Conservation (phyloP, 805 yeast species). For the Metschnikowia kofuensis region DNA sequence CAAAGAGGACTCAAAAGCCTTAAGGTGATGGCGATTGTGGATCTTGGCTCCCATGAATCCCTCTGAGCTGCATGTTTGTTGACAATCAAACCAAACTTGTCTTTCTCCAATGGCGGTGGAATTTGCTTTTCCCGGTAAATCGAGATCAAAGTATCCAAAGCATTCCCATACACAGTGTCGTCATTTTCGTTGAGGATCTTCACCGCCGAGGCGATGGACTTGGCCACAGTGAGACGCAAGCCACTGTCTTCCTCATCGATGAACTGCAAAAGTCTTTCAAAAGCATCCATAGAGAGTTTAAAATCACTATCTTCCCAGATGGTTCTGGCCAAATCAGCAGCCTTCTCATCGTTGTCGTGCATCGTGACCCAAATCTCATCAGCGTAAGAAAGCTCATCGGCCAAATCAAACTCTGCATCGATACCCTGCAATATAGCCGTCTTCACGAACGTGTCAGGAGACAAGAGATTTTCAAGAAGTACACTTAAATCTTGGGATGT, state of each 20-base stretch:
- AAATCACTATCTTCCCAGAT: constrained; percentile 83
- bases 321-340: constrained; percentile 65
- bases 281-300: constrained; percentile 41
- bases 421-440: constrained; percentile 76
- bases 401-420: constrained; percentile 76
- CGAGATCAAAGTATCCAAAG: constrained; percentile 46
- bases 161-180: constrained; percentile 23
- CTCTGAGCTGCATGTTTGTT: constrained; percentile 57
- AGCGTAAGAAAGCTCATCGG: constrained; percentile 45
- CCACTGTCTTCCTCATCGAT: constrained; percentile 60
- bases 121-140: constrained; percentile 58
- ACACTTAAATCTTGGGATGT: constrained; percentile 54
- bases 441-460: constrained; percentile 70
- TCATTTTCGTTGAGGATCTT: constrained; percentile 25
- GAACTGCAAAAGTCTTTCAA: constrained; percentile 46
- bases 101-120: constrained; percentile 76
- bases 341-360: constrained; percentile 66
- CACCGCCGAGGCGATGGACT: constrained; percentile 62
- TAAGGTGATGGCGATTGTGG: constrained; percentile 73
- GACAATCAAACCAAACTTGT: constrained; percentile 75
- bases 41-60: constrained; percentile 83
- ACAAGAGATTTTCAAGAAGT: constrained; percentile 53
- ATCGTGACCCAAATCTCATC: constrained; percentile 76
- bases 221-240: constrained; percentile 69
- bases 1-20: constrained; percentile 53